Conservation (phyloP, 257 asterid genomes). For the Agastache rugosa region DNA sequence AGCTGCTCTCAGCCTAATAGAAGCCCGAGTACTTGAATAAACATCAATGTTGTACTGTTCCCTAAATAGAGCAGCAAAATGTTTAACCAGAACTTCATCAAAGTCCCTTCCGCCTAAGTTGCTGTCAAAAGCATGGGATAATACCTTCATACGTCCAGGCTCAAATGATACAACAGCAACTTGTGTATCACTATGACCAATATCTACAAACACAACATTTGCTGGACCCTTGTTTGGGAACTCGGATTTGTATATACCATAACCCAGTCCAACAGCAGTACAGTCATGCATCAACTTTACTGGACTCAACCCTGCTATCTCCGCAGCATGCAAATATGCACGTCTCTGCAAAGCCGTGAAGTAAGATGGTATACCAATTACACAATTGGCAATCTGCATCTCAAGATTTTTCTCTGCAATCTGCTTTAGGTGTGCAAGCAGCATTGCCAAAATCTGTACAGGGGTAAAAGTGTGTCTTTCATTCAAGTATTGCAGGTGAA, state of each 20-base stretch:
- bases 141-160: constrained; percentile 77
- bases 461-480: constrained; percentile 74
- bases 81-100: constrained; percentile 80
- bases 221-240: constrained; percentile 54
- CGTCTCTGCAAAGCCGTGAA: constrained; percentile 90
- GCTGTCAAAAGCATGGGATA: constrained; percentile 86
- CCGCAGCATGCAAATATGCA: constrained; percentile 82
- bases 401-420: constrained; percentile 79
- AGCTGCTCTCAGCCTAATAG: constrained; percentile 80
- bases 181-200: constrained; percentile 96
- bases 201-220: constrained; percentile 85
- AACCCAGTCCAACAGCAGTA: constrained; percentile 91
- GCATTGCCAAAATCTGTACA: constrained; percentile 82
- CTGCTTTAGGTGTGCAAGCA: constrained; percentile 79
- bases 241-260: constrained; percentile 89
- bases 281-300: constrained; percentile 91
- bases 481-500: constrained; percentile 69
- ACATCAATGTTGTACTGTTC: constrained; percentile 81
- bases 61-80: constrained; percentile 77
- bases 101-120: constrained; percentile 95
- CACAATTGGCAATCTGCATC: constrained; percentile 66
- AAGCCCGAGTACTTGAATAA: constrained; percentile 79
- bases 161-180: constrained; percentile 81
- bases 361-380: constrained; percentile 84
- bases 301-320: constrained; percentile 85